Evolutionary conservation across 352 stramenopile genomes (phyloP), one percentile per base, ranked within the genome.

Genomic region (Phytophthora colocasiae): DNA sequence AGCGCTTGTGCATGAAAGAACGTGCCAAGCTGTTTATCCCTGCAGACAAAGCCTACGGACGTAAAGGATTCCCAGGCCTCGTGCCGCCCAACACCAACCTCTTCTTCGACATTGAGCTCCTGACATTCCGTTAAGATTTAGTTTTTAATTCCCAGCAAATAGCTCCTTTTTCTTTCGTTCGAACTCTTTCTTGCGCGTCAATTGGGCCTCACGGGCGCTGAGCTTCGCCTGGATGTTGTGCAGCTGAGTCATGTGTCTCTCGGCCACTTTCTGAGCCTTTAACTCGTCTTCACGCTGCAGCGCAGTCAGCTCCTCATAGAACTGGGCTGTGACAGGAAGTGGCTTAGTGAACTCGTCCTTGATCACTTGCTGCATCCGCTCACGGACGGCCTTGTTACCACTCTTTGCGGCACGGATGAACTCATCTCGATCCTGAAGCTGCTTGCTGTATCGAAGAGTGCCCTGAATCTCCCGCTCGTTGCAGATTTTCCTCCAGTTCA

Each of bases 21-120:
- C 75, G 87, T 8, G 91, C 86, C 17, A 96, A 96, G 63, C 73
- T 97, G 11, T 94, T 90, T 48, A 88, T 97, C n/a, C 89, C 91
- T 27, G 68, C 88, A 2, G 78, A 91, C 66, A 92, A 96, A 60
- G 91, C 85, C 2, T 97, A 97, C 64, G 90, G 89, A 19, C 76
- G 85, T 32, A 91, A 88, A 69, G 90, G 90, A 15, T 95, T 96
- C 56, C 85, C 86, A 11, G 87, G 86, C 9, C 80, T 96, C n/a
- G 76, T 98, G 34, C 92, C 93, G 2, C 91, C 92, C 36, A 97
- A 98, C 75, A 97, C 91, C 24, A 92, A 96, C 68, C 75, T 98
- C 24, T 86, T 95, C 24, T 98, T 98, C 64, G 94, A 98, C 66
- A 83, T 98, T 11, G 93, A 98, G 61, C 69, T 98, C 15, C 67